A percentile compares a stretch with the other conserved stretches of the same genome.
These are phyloP conservation scores for Ceratocystis eucalypticola DNA, from an alignment of 2,329 filamentous ascomycete genomes.

Conservation along the genomic window DNA sequence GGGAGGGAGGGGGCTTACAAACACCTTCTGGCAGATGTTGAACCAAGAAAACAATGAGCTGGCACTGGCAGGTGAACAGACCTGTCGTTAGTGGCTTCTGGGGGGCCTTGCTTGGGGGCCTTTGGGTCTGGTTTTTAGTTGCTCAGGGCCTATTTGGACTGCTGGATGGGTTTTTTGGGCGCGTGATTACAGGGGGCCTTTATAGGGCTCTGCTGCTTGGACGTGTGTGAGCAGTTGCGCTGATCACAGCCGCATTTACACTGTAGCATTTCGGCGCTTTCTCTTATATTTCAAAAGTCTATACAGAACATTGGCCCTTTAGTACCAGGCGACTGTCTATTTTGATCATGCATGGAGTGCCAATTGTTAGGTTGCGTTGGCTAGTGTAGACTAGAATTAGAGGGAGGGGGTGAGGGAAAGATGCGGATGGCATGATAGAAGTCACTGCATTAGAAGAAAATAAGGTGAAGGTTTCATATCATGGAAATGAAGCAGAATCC, in stretches of 20 bases:
- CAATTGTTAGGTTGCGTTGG: too few relatives aligned
- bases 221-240: background rate
- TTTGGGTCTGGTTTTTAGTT: too few relatives aligned
- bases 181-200: background rate
- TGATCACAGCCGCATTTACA: background rate
- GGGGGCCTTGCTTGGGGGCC: too few relatives aligned
- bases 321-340: too few relatives aligned
- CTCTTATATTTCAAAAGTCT: too few relatives aligned
- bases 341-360: too few relatives aligned
- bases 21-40: background rate
- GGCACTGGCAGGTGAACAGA: background rate
- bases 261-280: background rate
- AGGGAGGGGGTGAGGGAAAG: too few relatives aligned
- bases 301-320: too few relatives aligned
- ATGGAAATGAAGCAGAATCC: constrained; percentile 1
- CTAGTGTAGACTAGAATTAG: too few relatives aligned
- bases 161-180: background rate
- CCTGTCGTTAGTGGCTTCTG: background rate
- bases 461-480: background rate
- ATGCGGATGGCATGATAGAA: background rate
- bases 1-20: background rate
- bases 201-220: background rate
- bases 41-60: background rate
- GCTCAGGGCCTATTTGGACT: background rate
- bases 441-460: background rate